Conservation (phyloP, 2,329 filamentous ascomycete species). For the Fusarium ramigenum region DNA sequence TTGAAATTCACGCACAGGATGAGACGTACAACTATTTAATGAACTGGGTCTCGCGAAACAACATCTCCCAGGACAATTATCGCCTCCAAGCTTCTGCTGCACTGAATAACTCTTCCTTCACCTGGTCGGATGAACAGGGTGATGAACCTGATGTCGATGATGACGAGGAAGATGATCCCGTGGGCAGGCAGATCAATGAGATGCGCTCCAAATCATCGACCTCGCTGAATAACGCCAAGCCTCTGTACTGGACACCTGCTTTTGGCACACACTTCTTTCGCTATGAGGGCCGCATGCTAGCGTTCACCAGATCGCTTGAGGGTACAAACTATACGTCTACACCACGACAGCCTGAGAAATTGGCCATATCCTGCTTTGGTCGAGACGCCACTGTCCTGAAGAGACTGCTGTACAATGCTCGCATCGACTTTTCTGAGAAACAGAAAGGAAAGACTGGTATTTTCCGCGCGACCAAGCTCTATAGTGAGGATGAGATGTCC, state of each 20-base stretch:
- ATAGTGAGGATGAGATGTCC: background rate
- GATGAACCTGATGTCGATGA: background rate
- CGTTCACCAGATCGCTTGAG: slow-evolving; percentile 3
- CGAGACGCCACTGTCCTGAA: slow-evolving; percentile 5
- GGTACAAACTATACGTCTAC: background rate
- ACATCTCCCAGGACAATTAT: slow-evolving; percentile 1
- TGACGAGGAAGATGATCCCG: background rate
- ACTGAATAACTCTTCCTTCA: background rate
- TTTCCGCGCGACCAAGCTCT: background rate
- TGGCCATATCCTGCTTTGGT: slow-evolving; percentile 17
- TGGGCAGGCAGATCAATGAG: background rate
- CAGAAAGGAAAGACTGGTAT: slow-evolving; percentile 12
- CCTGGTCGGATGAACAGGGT: background rate
- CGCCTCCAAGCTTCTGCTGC: background rate
- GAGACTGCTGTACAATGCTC: slow-evolving; percentile 9
- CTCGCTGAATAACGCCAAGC: background rate
- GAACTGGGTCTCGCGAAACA: slow-evolving; percentile 7
- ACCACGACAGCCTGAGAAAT: background rate
- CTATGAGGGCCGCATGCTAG: background rate
- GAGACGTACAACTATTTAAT: slow-evolving; percentile 15
- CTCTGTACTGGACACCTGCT: slow-evolving; percentile 8
- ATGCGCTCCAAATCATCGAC: background rate
- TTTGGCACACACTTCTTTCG: slow-evolving; percentile 14
- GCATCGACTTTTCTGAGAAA: background rate
- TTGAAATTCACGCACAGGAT: slow-evolving; percentile 8